Percentiles rank a stretch among this genome's conserved stretches.
phyloP scores from a whole-genome alignment of 2,329 filamentous ascomycete genomes.

The Beauveria medogensis region DNA sequence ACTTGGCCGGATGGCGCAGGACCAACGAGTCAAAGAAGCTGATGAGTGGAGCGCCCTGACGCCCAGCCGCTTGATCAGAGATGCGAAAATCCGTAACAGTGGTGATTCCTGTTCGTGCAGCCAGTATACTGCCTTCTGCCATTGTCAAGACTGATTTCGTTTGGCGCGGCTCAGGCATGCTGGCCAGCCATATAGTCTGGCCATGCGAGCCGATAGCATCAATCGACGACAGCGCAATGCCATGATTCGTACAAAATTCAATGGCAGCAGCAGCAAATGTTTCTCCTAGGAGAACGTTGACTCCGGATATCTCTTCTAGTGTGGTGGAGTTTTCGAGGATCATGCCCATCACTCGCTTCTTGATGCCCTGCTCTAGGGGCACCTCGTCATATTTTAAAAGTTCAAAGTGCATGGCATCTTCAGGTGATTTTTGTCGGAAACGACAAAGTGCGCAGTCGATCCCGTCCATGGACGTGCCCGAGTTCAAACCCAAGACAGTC shows the following conservation, averaged over 20 bases:
- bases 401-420: conserved; percentile 46
- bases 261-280: conserved; percentile 45
- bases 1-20: conserved; percentile 46
- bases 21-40: conserved; percentile 49
- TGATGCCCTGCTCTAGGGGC: conserved; percentile 44
- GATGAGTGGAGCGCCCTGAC: conserved; percentile 47
- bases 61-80: conserved; percentile 43
- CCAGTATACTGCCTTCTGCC: conserved; percentile 49
- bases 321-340: conserved; percentile 46
- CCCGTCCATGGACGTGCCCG: conserved; percentile 46
- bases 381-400: conserved; percentile 50
- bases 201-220: conserved; percentile 51
- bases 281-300: conserved; percentile 50
- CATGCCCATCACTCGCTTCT: conserved; percentile 48
- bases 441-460: conserved; percentile 52
- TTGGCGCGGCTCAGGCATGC: conserved; percentile 41
- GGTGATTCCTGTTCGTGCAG: conserved; percentile 47
- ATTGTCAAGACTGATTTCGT: conserved; percentile 43
- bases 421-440: conserved; percentile 44
- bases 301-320: conserved; percentile 44
- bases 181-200: conserved; percentile 49
- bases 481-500: conserved; percentile 43
- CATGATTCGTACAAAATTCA: conserved; percentile 37
- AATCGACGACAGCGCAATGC: conserved; percentile 35
- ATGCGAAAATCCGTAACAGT: conserved; percentile 50